phyloP scores from a whole-genome alignment of 1,284 basidiomycete species.

The Puccinia polysora region DNA sequence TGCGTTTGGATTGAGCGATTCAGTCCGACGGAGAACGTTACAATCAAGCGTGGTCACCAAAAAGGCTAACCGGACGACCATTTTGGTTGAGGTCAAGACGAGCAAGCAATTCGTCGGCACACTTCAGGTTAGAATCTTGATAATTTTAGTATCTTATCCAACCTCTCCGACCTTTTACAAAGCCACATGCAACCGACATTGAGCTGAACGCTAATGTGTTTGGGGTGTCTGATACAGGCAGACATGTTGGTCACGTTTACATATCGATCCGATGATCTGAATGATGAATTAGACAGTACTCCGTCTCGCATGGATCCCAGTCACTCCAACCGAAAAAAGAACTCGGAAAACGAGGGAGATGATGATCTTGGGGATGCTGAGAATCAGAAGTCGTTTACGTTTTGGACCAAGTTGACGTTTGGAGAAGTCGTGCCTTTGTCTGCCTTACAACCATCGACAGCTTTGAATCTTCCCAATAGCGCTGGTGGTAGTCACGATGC shows the following conservation, averaged over 20 bases:
- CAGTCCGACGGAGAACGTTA: constrained; percentile 18
- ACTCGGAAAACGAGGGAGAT: constrained; percentile 52
- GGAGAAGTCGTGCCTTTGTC: constrained; percentile 58
- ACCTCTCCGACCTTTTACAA: too few relatives aligned
- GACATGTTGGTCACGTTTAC: constrained; percentile 88
- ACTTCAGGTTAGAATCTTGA: constrained; percentile 63
- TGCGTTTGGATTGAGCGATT: constrained; percentile 36
- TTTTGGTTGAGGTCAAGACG: constrained; percentile 75
- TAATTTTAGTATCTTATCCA: too few relatives aligned
- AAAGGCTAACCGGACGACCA: constrained; percentile 76
- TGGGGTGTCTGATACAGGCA: constrained; percentile 62
- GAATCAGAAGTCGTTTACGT: constrained; percentile 79
- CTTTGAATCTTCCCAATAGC: too few relatives aligned
- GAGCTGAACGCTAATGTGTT: constrained; percentile 23
- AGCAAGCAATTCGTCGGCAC: constrained; percentile 68
- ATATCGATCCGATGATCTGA: constrained; percentile 73
- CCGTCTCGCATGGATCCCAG: constrained; percentile 44
- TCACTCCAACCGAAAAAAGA: constrained; percentile 48
- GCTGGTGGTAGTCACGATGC: too few relatives aligned
- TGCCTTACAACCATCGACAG: not conserved
- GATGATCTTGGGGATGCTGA: constrained; percentile 34
- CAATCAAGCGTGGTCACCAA: constrained; percentile 63
- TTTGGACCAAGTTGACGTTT: constrained; percentile 73
- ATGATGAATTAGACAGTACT: constrained; percentile 50
- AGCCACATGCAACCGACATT: too few relatives aligned